Evolutionary conservation across 2,329 filamentous ascomycete species (phyloP).

Genomic region (Apiospora rasikravindrae): DNA sequence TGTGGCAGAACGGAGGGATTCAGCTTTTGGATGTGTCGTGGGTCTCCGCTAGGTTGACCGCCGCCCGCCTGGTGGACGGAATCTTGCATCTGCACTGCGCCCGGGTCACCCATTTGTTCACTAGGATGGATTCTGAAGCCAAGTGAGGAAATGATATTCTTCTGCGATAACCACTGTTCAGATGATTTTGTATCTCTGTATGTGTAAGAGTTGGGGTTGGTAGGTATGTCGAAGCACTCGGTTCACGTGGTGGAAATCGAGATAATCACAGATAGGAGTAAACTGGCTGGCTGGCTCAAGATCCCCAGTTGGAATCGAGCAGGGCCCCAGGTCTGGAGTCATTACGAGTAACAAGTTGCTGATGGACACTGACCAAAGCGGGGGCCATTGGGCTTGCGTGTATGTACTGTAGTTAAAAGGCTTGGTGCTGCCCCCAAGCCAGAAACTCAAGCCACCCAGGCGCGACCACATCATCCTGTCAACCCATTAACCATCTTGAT

Average conservation of each 20-base stretch:
- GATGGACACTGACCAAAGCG: background rate
- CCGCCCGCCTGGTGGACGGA: constrained; percentile 49
- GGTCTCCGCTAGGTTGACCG: constrained; percentile 47
- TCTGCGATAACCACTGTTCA: background rate
- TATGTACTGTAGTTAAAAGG: background rate
- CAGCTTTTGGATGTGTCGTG: constrained; percentile 48
- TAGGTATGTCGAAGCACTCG: background rate
- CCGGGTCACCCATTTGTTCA: background rate
- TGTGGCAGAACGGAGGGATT: constrained; percentile 45
- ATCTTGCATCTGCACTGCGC: background rate
- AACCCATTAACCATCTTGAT: background rate
- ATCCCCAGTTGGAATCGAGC: background rate
- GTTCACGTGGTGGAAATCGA: background rate
- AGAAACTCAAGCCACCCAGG: background rate
- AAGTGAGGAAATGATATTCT: background rate
- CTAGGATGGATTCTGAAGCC: background rate
- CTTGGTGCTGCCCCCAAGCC: background rate
- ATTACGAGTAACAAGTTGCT: background rate
- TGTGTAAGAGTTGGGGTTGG: background rate
- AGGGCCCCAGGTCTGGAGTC: background rate
- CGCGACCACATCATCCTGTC: constrained; percentile 9
- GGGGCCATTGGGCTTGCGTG: background rate
- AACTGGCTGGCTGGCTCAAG: background rate
- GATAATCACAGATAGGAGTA: background rate
- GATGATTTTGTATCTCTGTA: background rate